Evolutionary conservation across 192 early-diverging fungal genomes (phyloP).

Genomic region (Pilobolus umbonatus): DNA sequence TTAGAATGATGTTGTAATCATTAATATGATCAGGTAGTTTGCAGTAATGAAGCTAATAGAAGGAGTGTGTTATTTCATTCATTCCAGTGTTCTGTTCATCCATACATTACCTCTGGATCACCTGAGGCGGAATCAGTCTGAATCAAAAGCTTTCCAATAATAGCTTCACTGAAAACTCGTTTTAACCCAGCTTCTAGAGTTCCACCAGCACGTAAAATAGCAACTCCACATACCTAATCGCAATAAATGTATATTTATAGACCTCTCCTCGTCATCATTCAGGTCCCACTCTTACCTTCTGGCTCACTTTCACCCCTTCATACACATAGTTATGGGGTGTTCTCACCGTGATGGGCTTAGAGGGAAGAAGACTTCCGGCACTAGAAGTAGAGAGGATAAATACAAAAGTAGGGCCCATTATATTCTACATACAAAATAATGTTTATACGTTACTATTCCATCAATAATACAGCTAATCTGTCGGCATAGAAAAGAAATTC

Average conservation of each 20-base stretch:
- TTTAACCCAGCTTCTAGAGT: conserved; percentile 87
- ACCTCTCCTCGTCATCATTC: not conserved
- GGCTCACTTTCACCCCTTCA: conserved; percentile 9
- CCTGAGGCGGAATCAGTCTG: conserved; percentile 72
- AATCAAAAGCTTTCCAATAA: conserved; percentile 89
- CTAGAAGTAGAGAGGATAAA: conserved; percentile 9
- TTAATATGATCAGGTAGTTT: conserved; percentile 69
- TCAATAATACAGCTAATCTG: conserved; percentile 76
- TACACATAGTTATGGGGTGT: conserved; percentile 18
- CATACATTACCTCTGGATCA: conserved; percentile 58
- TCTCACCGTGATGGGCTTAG: not conserved
- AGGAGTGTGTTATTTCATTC: not conserved
- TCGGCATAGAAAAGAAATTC: conserved; percentile 94
- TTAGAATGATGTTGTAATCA: conserved; percentile 62
- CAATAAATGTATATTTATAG: not conserved
- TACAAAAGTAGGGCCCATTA: not conserved
- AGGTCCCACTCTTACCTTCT: conserved; percentile 12
- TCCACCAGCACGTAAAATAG: conserved; percentile 83
- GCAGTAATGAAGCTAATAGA: conserved; percentile 69
- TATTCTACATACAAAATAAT: not conserved
- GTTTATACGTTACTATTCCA: conserved; percentile 64
- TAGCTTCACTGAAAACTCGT: conserved; percentile 72
- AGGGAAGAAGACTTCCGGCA: conserved; percentile 17
- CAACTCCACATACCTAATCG: conserved; percentile 65
- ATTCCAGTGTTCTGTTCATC: not conserved